Conservation (phyloP, 2,329 filamentous ascomycete genomes). For the Epichloe typhina region DNA sequence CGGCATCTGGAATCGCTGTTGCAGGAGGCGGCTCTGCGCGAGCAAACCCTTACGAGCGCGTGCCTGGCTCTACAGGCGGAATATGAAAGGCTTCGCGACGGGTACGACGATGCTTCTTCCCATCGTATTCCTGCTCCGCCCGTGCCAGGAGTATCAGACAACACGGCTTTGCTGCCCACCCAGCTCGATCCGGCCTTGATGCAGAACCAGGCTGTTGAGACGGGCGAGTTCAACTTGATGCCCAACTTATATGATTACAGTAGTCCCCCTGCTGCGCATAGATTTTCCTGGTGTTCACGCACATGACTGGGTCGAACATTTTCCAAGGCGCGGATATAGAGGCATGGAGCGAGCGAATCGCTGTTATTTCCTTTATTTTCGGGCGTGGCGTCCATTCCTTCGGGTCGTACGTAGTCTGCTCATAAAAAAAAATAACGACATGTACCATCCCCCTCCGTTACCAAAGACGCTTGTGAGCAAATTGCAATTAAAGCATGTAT, state of each 20-base stretch:
- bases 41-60: conserved; percentile 40
- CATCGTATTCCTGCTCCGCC: no score
- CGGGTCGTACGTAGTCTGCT: neutral
- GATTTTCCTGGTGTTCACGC: neutral
- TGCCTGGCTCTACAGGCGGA: conserved; percentile 37
- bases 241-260: neutral
- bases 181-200: neutral
- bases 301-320: neutral
- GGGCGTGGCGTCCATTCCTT: neutral
- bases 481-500: neutral
- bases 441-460: neutral
- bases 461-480: neutral
- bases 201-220: neutral
- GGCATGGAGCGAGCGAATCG: no score
- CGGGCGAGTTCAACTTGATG: neutral
- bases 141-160: no score
- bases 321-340: neutral
- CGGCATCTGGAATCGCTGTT: conserved; percentile 48
- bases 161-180: neutral
- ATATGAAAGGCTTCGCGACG: conserved; percentile 23
- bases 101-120: neutral
- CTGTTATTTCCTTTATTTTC: neutral
- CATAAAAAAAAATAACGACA: neutral
- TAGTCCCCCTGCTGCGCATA: neutral
- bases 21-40: conserved; percentile 34